Base-by-base conservation (phyloP, 495 filamentous ascomycete genomes). In the Penicillium subrubescens region DNA sequence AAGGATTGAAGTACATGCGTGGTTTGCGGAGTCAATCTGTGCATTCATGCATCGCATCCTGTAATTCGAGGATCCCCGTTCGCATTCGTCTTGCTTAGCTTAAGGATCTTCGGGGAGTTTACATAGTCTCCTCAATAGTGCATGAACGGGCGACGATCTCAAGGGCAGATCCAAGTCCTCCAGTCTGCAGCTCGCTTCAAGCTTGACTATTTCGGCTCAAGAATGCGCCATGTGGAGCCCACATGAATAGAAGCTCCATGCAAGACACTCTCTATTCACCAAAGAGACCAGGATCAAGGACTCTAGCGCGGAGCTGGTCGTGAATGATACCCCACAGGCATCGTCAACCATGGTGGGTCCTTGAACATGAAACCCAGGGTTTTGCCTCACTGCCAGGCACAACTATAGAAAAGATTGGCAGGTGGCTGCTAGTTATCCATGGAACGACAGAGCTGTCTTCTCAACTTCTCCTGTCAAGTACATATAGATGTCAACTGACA, bases 61-160 rank as follows among this genome's bases (percentile, higher is more conserved):
- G 29, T 15, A 27, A 60, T 0, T n/a, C 7, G 43, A 8, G 48
- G n/a, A 48, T 62, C 50, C 60, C 41, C 51, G 34, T 51, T 27
- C 51, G 39, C 33, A 46, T 61, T 64, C 2, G 34, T 46, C 41
- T 15, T 7, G 48, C 23, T 51, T 51, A 29, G 48, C 25, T 23
- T 33, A 17, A n/a, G 12, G 54, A 60, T 57, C 61, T 35, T 55
- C 66, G 39, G 27, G 43, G 44, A 56, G 2, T 58, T 60, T 62
- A 59, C 63, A 65, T 72, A 72, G 69, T 69, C 17, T 60, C 15
- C 19, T 62, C 60, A 66, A 67, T 72, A 72, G 70, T 46, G 67
- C 59, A 59, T 23, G 57, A 60, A 53, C 37, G 51, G 5, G 43
- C 54, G 33, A 53, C 58, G 70, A 67, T 72, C 69, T 44, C 19